Conservation (phyloP, 108 stramenopile species). For the Skeletonema grethae region DNA sequence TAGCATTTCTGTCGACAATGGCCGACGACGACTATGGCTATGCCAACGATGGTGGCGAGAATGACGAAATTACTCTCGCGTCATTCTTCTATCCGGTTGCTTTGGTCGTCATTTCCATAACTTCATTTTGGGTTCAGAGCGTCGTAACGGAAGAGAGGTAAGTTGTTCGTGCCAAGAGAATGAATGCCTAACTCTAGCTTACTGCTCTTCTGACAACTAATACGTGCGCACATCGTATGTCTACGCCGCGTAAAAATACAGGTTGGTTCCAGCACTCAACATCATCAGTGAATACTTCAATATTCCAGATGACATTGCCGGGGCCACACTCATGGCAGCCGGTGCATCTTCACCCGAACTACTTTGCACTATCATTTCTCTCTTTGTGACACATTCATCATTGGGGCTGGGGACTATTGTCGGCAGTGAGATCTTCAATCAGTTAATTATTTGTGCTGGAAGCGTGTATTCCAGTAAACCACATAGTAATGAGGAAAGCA, state of each 20-base stretch:
- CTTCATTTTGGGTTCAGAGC: constrained; percentile 75
- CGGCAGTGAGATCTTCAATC: constrained; percentile 80
- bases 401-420: constrained; percentile 83
- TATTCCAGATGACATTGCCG: constrained; percentile 81
- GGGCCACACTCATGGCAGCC: constrained; percentile 86
- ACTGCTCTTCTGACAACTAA: too few relatives aligned
- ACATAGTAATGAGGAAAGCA: background rate
- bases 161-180: background rate
- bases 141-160: constrained; percentile 72
- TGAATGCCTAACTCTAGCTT: too few relatives aligned
- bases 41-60: background rate
- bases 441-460: constrained; percentile 83
- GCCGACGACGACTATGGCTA: background rate
- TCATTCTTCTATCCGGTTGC: constrained; percentile 18
- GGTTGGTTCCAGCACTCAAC: constrained; percentile 82
- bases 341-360: constrained; percentile 82
- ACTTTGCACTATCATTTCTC: constrained; percentile 62
- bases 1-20: background rate
- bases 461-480: constrained; percentile 59
- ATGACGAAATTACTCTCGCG: background rate
- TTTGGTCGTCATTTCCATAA: constrained; percentile 30
- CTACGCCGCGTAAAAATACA: background rate
- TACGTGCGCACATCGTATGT: background rate
- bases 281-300: constrained; percentile 67
- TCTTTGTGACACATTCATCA: constrained; percentile 82